These are phyloP conservation scores for Phytophthora pisi DNA, from an alignment of 352 stramenopile genomes.

Conservation along the genomic window DNA sequence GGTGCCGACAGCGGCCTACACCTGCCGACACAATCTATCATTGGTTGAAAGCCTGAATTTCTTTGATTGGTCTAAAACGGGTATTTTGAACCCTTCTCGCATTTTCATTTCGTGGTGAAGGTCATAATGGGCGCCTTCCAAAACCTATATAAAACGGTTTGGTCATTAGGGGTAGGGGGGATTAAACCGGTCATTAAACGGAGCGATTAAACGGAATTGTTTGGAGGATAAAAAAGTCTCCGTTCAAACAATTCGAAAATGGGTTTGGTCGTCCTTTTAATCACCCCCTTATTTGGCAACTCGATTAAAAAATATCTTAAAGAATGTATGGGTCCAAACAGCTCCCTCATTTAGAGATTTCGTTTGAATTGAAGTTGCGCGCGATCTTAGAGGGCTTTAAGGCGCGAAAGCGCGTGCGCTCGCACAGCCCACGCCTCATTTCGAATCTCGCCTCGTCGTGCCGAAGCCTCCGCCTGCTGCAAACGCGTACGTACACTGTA, in stretches of 20 bases:
- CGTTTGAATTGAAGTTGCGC: not conserved
- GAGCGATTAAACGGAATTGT: conserved; percentile 1
- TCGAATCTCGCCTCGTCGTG: not conserved
- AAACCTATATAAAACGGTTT: too few species aligned
- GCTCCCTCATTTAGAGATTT: not conserved
- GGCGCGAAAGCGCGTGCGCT: not conserved
- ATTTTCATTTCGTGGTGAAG: too few species aligned
- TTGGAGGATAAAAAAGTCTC: conserved; percentile 1
- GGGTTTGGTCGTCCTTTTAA: not conserved
- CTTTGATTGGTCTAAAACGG: too few species aligned
- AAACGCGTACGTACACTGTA: not conserved
- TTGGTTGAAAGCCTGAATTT: too few species aligned
- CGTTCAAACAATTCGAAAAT: not conserved
- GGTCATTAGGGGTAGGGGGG: not conserved
- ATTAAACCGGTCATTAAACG: conserved; percentile 3
- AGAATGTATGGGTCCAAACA: not conserved
- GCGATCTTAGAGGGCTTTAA: not conserved
- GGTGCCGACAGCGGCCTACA: too few species aligned
- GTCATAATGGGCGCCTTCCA: too few species aligned
- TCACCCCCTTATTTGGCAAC: not conserved
- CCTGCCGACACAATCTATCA: too few species aligned
- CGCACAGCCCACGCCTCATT: not conserved
- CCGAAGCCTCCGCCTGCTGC: not conserved
- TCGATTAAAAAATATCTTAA: not conserved
- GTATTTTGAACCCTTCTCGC: too few species aligned